Base-by-base conservation (phyloP, 148 eudicot species). In the Diospyros kaki region DNA sequence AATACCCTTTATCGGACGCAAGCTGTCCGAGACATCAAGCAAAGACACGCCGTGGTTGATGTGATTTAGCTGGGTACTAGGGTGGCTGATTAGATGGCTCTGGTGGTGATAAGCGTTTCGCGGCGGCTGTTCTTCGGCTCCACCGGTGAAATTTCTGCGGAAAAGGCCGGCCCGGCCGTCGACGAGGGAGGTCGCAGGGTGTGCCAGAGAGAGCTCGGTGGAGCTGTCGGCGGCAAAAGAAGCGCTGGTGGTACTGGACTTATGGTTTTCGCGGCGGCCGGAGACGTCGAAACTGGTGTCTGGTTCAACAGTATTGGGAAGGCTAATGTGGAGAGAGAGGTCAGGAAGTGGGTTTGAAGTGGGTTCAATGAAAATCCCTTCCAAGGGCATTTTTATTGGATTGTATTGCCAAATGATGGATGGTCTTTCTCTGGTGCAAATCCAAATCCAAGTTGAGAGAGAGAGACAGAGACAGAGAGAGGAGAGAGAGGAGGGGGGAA, bases 251-350 rank as follows among this genome's bases (percentile, higher is more conserved):
- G 41, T 12, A 17, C 14, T 54, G 46, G 28, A 53, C 58, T 69
- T 68, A 58, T 68, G 53, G 4, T 17, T 12, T 38, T 65, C 45
- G 12, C 56, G 56, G 56, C 39, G 63, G 63, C 39, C 18, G 2
- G 10, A 59, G 63, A 59, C 9, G 2, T 59, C 63, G 63, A 59
- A 59, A 18, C 63, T 59, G n/a, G 38, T 59, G 39, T 59, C 9
- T 59, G 18, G 7, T 68, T 28, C 71, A 13, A 69, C n/a, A 4
- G 28, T 66, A 68, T 79, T 84, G 6, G 89, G 89, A 52, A 76
- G 89, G 46, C 87, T 82, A 53, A 86, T 86, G 83, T 86, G 72
- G 51, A 87, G 87, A 18, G 89, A 87, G 45, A 87, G 89, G 78
- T 87, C 87, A 62, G 89, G 89, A 10, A 69, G 28, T 64, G 77